Evolutionary conservation across 306 rosid genomes (phyloP), one percentile per base, ranked within the genome.

Genomic region (Quillaja saponaria): DNA sequence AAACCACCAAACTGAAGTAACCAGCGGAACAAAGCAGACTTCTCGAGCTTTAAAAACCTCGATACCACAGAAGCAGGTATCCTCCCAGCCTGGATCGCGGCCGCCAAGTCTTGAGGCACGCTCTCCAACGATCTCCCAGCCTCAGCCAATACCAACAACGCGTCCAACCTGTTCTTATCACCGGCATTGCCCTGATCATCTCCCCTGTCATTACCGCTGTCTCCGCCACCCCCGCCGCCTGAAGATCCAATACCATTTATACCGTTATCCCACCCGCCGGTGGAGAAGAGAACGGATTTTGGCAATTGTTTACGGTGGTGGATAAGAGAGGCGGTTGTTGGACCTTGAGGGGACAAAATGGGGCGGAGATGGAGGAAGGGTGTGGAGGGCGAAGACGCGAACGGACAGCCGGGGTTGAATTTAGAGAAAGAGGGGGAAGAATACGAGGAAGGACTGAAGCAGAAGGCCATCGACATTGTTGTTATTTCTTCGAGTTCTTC

Each of bases 1-100:
- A 92, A 92, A 0, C 90, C 96, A 4, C 82, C 74, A 17, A 86
- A 89, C 84, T 86, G 89, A 71, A 92, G 74, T 76, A 92, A 40
- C 99, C 99, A 89, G 16, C 87, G 54, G n/a, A 82, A n/a, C 1
- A 86, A 10, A 7, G 78, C 61, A 5, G 83, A 81, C 64, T 84
- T 86, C 70, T 89, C 94, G 0, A 92, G 78, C 49, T 89, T 95
- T 6, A 92, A 50, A 68, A 76, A 92, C 72, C 91, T 65, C 2
- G 66, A 52, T 18, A 89, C 86, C 3, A 92, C 96, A 6, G 85
- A 52, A 1, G 86, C 95, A 7, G 96, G 96, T 44, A 92, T 78
- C 81, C 79, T 78, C 2, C 96, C 91, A 0, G 74, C 90, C 76
- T 86, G 78, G 53, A 86, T 71, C 54, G 96, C 99, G 16, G 81